These are phyloP conservation scores for Wickerhamiella lipophila DNA, from an alignment of 805 yeast genomes.

Conservation along the genomic window DNA sequence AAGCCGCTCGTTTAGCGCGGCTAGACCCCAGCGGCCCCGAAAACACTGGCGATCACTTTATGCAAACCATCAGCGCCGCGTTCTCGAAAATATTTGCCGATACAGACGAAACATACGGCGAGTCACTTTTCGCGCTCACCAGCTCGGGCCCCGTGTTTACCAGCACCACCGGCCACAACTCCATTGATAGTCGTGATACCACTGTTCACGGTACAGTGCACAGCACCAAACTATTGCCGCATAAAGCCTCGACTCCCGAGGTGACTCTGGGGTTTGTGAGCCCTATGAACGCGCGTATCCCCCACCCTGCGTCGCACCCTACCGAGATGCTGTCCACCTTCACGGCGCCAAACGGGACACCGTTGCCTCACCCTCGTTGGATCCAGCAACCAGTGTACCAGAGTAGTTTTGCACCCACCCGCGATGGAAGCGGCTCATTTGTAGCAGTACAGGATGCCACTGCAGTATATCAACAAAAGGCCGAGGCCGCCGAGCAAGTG, in stretches of 20 bases:
- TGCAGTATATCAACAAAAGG: conserved; percentile 16
- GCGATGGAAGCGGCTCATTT: conserved; percentile 43
- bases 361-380: conserved; percentile 57
- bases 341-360: conserved; percentile 29
- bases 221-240: conserved; percentile 57
- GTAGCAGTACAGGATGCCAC: conserved; percentile 17
- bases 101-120: conserved; percentile 80
- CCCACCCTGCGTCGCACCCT: conserved; percentile 40
- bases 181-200: conserved; percentile 61
- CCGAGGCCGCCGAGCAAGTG: not conserved
- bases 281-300: conserved; percentile 34
- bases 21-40: conserved; percentile 14
- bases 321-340: conserved; percentile 37
- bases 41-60: conserved; percentile 18
- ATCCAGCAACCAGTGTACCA: conserved; percentile 38
- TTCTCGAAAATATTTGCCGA: conserved; percentile 36
- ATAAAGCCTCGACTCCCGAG: conserved; percentile 27
- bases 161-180: conserved; percentile 54
- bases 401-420: conserved; percentile 50
- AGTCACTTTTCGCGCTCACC: conserved; percentile 48
- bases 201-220: conserved; percentile 54
- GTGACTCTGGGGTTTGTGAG: conserved; percentile 33
- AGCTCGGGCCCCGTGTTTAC: conserved; percentile 70
- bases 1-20: conserved; percentile 25
- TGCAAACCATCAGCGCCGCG: conserved; percentile 19